phyloP scores from a whole-genome alignment of 1,139 yeast genomes.

The Suhomyces choctaworum region DNA sequence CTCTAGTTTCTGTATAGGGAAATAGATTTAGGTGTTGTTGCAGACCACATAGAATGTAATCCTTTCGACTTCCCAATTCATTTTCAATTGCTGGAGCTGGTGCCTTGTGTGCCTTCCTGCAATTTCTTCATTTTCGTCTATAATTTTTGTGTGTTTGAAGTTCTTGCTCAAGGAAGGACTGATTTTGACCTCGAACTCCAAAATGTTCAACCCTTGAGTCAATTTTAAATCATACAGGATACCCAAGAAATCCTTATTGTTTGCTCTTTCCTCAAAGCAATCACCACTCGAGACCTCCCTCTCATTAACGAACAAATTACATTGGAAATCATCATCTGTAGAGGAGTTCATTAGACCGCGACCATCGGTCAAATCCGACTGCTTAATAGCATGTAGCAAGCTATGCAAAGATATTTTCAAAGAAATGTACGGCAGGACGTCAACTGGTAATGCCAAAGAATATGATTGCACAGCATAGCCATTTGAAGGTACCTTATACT shows the following conservation, averaged over 20 bases:
- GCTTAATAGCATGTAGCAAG: slow-evolving; percentile 35
- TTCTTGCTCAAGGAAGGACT: slow-evolving; percentile 40
- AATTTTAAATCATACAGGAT: slow-evolving; percentile 52
- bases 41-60: slow-evolving; percentile 33
- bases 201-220: slow-evolving; percentile 48
- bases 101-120: slow-evolving; percentile 50
- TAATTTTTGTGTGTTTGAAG: slow-evolving; percentile 28
- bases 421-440: slow-evolving; percentile 45
- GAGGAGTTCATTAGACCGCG: slow-evolving; percentile 25
- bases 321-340: slow-evolving; percentile 43
- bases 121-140: slow-evolving; percentile 28
- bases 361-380: slow-evolving; percentile 34
- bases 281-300: slow-evolving; percentile 47
- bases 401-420: slow-evolving; percentile 47
- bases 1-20: slow-evolving; percentile 91
- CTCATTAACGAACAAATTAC: slow-evolving; percentile 48
- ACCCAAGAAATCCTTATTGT: slow-evolving; percentile 24
- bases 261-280: slow-evolving; percentile 34
- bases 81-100: slow-evolving; percentile 47
- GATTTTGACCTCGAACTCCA: slow-evolving; percentile 49
- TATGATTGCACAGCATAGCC: slow-evolving; percentile 47
- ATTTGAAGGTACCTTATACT: slow-evolving; percentile 46
- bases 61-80: slow-evolving; percentile 51
- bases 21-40: slow-evolving; percentile 39
- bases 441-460: slow-evolving; percentile 45